Conservation (phyloP, 257 asterid species). For the Cordia subcordata region DNA sequence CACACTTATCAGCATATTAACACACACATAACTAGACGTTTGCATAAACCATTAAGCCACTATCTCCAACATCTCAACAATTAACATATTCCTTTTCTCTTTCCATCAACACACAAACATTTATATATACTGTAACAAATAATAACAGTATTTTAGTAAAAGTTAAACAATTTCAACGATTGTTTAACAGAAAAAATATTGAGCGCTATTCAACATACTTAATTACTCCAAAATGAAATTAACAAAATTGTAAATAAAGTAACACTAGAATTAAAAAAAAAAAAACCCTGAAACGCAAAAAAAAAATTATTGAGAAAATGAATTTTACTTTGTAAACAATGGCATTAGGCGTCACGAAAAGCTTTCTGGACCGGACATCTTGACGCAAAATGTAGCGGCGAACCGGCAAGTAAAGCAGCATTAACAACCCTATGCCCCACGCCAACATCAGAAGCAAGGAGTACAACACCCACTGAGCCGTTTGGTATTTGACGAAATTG, state of each 20-base stretch:
- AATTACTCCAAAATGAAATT: no score
- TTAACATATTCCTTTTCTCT: no score
- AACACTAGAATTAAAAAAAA: no score
- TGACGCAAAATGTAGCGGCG: constrained; percentile 52
- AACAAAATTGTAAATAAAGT: no score
- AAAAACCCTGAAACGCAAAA: no score
- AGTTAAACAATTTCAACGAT: background rate
- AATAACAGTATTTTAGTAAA: background rate
- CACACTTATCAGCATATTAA: no score
- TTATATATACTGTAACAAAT: background rate
- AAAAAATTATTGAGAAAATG: background rate
- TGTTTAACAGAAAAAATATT: background rate
- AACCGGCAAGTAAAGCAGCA: constrained; percentile 66
- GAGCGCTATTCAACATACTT: no score
- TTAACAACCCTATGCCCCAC: constrained; percentile 76
- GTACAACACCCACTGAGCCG: constrained; percentile 53
- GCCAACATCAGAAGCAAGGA: constrained; percentile 53
- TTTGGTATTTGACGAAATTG: constrained; percentile 53
- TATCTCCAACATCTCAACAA: no score
- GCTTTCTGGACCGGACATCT: constrained; percentile 62
- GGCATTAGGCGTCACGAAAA: constrained; percentile 51
- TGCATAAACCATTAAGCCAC: background rate
- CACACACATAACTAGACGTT: no score
- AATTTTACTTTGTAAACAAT: constrained; percentile 61
- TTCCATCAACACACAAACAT: background rate